phyloP scores from a whole-genome alignment of 169 alveolate genomes.

The Toxoplasma gondii region DNA sequence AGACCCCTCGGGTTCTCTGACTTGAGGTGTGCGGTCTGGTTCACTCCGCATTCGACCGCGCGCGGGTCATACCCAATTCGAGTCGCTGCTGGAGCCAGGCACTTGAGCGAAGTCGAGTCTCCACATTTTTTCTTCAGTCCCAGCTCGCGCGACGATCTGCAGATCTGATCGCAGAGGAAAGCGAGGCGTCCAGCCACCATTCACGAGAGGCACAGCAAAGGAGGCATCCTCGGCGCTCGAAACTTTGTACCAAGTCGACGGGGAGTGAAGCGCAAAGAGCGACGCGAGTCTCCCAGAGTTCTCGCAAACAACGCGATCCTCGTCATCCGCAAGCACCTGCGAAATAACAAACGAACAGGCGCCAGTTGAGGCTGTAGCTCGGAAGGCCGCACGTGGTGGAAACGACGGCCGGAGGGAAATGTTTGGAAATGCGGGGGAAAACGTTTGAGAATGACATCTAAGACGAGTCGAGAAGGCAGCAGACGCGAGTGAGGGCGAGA shows the following conservation, averaged over 20 bases:
- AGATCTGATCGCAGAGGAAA: constrained; percentile 1
- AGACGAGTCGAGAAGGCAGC: not conserved
- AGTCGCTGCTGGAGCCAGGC: not conserved
- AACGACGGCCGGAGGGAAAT: too few relatives aligned
- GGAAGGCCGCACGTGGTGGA: too few relatives aligned
- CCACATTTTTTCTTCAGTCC: not conserved
- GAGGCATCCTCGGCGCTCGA: not conserved
- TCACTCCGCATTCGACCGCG: not conserved
- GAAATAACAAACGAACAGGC: not conserved
- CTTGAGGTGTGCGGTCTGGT: not conserved
- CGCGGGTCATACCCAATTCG: not conserved
- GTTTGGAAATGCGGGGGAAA: too few relatives aligned
- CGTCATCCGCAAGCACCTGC: not conserved
- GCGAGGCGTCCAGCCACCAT: constrained; percentile 29
- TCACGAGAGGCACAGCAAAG: not conserved
- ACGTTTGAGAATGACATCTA: too few relatives aligned
- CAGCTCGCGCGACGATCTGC: not conserved
- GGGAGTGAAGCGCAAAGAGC: not conserved
- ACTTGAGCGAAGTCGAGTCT: not conserved
- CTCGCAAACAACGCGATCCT: not conserved
- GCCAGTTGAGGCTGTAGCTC: not conserved
- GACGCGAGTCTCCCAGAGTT: not conserved
- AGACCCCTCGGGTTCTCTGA: too few relatives aligned
- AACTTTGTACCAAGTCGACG: not conserved
- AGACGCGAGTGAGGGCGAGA: not conserved